Percentiles rank a stretch among this genome's conserved stretches.
These are phyloP conservation scores for Solanum hybrid DNA, from an alignment of 305 asterid species.

Conservation along the genomic window DNA sequence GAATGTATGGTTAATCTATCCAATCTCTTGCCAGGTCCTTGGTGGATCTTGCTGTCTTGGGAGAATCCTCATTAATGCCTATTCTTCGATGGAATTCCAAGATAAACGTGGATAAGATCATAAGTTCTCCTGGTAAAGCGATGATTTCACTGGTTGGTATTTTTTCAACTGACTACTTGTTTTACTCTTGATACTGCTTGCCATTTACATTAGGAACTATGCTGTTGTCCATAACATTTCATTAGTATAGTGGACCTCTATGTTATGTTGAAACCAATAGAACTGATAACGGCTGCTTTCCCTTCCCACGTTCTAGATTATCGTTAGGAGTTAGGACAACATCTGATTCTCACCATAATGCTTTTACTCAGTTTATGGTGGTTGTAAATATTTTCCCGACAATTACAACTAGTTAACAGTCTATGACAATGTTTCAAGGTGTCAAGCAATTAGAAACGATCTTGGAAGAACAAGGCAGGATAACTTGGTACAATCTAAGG, in stretches of 20 bases:
- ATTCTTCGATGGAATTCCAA: slow-evolving; percentile 78
- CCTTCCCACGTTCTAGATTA: not conserved
- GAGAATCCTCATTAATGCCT: slow-evolving; percentile 56
- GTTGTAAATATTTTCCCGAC: not conserved
- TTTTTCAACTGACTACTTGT: not conserved
- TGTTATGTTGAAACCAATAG: not conserved
- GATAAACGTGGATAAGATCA: slow-evolving; percentile 65
- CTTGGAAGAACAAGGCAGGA: not conserved
- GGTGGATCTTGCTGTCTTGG: slow-evolving; percentile 54
- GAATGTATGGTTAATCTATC: not conserved
- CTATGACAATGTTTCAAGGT: not conserved
- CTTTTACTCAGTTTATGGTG: not conserved
- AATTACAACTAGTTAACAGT: not conserved
- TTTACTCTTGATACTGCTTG: not conserved
- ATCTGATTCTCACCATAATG: not conserved
- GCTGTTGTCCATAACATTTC: not conserved
- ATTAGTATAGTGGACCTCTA: not conserved
- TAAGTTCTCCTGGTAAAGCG: slow-evolving; percentile 70
- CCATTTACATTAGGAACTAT: not conserved
- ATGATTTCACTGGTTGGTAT: slow-evolving; percentile 67
- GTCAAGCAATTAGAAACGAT: not conserved
- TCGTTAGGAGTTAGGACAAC: not conserved
- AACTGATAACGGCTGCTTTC: not conserved
- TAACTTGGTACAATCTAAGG: not conserved
- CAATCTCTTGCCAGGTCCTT: slow-evolving; percentile 49